phyloP scores from a whole-genome alignment of 352 stramenopile species.

The Globisporangium carolinianum region DNA sequence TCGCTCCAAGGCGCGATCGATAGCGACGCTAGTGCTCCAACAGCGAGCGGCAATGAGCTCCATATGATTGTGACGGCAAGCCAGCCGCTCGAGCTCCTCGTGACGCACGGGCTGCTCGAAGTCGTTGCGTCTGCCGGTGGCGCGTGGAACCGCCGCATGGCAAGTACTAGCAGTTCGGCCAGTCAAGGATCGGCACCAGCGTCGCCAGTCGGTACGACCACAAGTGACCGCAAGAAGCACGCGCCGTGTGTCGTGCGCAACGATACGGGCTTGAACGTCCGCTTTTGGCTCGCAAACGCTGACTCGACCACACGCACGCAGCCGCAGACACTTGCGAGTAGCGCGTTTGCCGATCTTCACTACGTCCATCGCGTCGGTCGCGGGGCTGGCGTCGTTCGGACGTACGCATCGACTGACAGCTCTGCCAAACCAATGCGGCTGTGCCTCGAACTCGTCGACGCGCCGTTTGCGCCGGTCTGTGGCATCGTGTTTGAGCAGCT shows the following conservation, averaged over 20 bases:
- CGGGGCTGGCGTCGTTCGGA: slow-evolving; percentile 61
- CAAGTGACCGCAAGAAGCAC: slow-evolving; percentile 30
- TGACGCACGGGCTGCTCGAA: slow-evolving; percentile 75
- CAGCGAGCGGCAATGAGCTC: slow-evolving; percentile 43
- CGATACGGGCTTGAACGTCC: slow-evolving; percentile 59
- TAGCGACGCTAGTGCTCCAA: background rate
- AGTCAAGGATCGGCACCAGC: slow-evolving; percentile 7
- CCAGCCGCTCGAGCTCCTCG: slow-evolving; percentile 61
- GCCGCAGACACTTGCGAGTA: slow-evolving; percentile 29
- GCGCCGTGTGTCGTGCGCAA: slow-evolving; percentile 76
- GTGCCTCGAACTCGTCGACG: slow-evolving; percentile 50
- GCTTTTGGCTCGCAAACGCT: slow-evolving; percentile 63
- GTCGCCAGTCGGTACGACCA: slow-evolving; percentile 2
- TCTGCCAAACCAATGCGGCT: slow-evolving; percentile 44
- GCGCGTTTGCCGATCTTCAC: slow-evolving; percentile 47
- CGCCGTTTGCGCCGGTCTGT: slow-evolving; percentile 62
- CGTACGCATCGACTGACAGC: slow-evolving; percentile 57
- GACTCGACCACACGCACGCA: slow-evolving; percentile 20
- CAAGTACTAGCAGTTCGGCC: background rate
- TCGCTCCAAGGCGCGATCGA: slow-evolving; percentile 48
- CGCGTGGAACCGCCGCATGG: slow-evolving; percentile 48
- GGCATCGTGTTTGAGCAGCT: slow-evolving; percentile 81
- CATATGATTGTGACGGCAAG: slow-evolving; percentile 69
- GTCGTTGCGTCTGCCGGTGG: slow-evolving; percentile 68
- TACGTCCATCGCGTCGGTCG: slow-evolving; percentile 55